These are phyloP conservation scores for Microdochium bolleyi DNA, from an alignment of 2,329 filamentous ascomycete genomes.

Conservation along the genomic window DNA sequence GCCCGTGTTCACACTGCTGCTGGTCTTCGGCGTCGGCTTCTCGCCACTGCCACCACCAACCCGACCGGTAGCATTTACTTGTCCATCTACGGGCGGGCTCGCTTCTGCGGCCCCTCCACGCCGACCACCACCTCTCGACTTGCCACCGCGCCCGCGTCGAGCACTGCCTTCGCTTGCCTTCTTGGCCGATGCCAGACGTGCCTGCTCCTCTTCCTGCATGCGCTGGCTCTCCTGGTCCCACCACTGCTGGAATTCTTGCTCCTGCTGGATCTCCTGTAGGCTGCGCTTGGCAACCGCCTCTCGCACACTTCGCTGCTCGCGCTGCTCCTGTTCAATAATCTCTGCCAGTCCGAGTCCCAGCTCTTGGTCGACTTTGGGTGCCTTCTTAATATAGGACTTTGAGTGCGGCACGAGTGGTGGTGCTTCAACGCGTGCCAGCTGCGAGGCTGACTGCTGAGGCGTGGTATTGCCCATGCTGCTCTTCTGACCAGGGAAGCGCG, in stretches of 20 bases:
- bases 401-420: constrained; percentile 49
- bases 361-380: constrained; percentile 53
- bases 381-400: constrained; percentile 48
- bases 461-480: constrained; percentile 25
- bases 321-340: constrained; percentile 80
- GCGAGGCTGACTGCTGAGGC: constrained; percentile 19
- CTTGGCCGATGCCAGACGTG: constrained; percentile 30
- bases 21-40: background rate
- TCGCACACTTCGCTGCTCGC: constrained; percentile 72
- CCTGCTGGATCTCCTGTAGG: constrained; percentile 89
- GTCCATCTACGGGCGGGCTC: background rate
- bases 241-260: constrained; percentile 96
- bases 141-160: constrained; percentile 1
- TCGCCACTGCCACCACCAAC: background rate
- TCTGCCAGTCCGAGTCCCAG: constrained; percentile 73
- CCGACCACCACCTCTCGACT: background rate
- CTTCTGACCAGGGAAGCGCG: constrained; percentile 52
- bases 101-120: background rate
- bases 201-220: constrained; percentile 55
- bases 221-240: constrained; percentile 81
- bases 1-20: background rate
- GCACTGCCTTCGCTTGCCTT: constrained; percentile 29
- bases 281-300: constrained; percentile 84
- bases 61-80: background rate
- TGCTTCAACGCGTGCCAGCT: constrained; percentile 16